These are phyloP conservation scores for Penicillium argentinense DNA, from an alignment of 495 filamentous ascomycete species.

Conservation along the genomic window DNA sequence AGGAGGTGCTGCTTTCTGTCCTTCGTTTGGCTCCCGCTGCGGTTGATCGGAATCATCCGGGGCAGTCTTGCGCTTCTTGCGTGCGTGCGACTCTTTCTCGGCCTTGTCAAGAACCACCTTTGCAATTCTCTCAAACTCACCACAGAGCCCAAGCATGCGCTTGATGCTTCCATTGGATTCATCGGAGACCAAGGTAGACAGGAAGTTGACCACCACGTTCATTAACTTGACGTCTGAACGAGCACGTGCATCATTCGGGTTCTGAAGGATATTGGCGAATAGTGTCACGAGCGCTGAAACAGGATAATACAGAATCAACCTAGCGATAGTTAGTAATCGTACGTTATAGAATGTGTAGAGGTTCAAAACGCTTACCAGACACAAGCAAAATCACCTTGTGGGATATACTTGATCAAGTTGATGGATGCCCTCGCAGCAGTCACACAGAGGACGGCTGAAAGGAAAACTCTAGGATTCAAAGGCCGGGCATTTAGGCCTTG, in stretches of 20 bases:
- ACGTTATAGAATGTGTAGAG: background rate
- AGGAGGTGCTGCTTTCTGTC: conserved; percentile 24
- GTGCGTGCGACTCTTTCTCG: conserved; percentile 73
- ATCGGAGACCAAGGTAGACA: conserved; percentile 73
- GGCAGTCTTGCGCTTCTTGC: conserved; percentile 75
- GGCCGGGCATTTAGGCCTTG: conserved; percentile 87
- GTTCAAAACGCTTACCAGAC: conserved; percentile 71
- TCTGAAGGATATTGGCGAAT: conserved; percentile 96
- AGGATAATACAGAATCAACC: conserved; percentile 96
- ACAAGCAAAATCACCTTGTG: conserved; percentile 89
- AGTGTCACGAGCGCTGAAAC: conserved; percentile 93
- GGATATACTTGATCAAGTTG: conserved; percentile 91
- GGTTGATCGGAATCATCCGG: conserved; percentile 33
- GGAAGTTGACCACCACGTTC: conserved; percentile 87
- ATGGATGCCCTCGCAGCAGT: conserved; percentile 91
- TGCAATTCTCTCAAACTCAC: conserved; percentile 94
- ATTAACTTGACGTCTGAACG: conserved; percentile 87
- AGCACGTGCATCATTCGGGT: conserved; percentile 85
- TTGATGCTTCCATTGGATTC: conserved; percentile 82
- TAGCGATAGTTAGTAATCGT: conserved; percentile 40
- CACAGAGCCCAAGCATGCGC: conserved; percentile 89
- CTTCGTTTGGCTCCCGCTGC: conserved; percentile 20
- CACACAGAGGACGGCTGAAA: conserved; percentile 90
- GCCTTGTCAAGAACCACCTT: conserved; percentile 88
- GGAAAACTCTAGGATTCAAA: conserved; percentile 89